Base-by-base conservation (phyloP, 2,329 filamentous ascomycete genomes). In the Colletotrichum phormii region DNA sequence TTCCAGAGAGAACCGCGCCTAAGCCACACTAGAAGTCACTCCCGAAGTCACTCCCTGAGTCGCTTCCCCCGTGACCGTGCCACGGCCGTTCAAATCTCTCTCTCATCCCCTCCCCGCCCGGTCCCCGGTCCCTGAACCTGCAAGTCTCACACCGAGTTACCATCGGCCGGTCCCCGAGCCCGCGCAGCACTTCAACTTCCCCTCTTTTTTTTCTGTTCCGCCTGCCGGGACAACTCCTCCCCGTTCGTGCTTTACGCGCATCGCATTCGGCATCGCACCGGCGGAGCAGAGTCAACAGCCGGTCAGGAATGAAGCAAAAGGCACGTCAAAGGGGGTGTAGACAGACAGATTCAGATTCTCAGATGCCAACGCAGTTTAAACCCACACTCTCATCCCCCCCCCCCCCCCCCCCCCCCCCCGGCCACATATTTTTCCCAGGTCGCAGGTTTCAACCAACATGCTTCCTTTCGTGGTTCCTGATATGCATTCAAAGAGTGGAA, bases 61-160 rank as follows among this genome's bases (percentile, higher is more conserved):
- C 55, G 5, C 11, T 29, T 29, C 22, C 58, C 22, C 54, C 29
- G 26, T 57, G 54, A 33, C 54, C 13, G 22, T 26, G 35, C 6
- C 24, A 46, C 58, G 42, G 22, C 24, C 35, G 22, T 26, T n/a
- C n/a, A 7, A 31, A 59, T 46, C 35, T 42, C 33, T 26, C 31
- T 26, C 33, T 26, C 22, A 3, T 12, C n/a, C 13, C 22, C 61
- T 31, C 31, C 61, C 49, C 31, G 22, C 59, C 59, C 37, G 59
- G 37, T 6, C 35, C 31, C 22, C 62, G 62, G 24, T 35, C 12
- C 61, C 13, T 26, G n/a, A n/a, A 64, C 61, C 49, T 64, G 62
- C 51, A 64, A 64, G 62, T 64, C 62, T 64, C 51, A 64, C 51
- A 57, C 51, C 33, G 62, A 31, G 33, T 57, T 33, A 29, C 31